These are phyloP conservation scores for Leptographium radiaticola DNA, from an alignment of 2,329 filamentous ascomycete genomes.

Conservation along the genomic window DNA sequence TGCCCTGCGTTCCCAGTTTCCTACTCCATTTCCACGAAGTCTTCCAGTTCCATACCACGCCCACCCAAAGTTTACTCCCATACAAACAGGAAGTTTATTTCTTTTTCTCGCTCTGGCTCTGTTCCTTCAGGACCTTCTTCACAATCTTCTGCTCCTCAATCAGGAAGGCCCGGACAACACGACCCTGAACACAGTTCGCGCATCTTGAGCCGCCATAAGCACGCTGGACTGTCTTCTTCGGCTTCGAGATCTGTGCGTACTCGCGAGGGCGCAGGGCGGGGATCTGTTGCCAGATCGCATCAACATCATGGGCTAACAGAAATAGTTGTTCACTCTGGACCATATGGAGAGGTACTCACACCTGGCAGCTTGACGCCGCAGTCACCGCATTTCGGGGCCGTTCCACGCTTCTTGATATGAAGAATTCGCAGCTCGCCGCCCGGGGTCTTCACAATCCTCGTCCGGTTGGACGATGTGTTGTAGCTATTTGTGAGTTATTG, in stretches of 20 bases:
- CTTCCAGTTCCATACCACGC: background rate
- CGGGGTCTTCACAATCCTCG: conserved; percentile 89
- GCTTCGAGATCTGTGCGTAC: conserved; percentile 93
- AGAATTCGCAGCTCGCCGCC: conserved; percentile 91
- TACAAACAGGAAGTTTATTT: conserved; percentile 8
- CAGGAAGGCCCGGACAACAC: conserved; percentile 94
- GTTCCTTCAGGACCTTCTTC: conserved; percentile 99
- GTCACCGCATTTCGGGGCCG: conserved; percentile 97
- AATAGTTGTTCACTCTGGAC: background rate
- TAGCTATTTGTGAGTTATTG: conserved; percentile 45
- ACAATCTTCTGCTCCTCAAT: conserved; percentile 99
- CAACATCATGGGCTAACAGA: background rate
- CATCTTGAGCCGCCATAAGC: conserved; percentile 98
- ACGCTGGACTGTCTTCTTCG: conserved; percentile 98
- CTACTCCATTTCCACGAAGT: background rate
- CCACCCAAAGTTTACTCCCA: background rate
- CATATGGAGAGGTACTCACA: conserved; percentile 50
- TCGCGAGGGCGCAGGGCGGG: conserved; percentile 96
- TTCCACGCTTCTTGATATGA: conserved; percentile 99
- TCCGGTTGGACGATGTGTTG: conserved; percentile 97
- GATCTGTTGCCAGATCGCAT: conserved; percentile 22
- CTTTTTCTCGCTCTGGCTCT: conserved; percentile 26
- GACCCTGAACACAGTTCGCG: conserved; percentile 96
- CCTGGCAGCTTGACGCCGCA: conserved; percentile 95
- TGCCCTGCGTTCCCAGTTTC: background rate